Percentiles rank a stretch among this genome's conserved stretches.
These are phyloP conservation scores for Citrus maxima DNA, from an alignment of 345 rosid genomes.

Conservation along the genomic window DNA sequence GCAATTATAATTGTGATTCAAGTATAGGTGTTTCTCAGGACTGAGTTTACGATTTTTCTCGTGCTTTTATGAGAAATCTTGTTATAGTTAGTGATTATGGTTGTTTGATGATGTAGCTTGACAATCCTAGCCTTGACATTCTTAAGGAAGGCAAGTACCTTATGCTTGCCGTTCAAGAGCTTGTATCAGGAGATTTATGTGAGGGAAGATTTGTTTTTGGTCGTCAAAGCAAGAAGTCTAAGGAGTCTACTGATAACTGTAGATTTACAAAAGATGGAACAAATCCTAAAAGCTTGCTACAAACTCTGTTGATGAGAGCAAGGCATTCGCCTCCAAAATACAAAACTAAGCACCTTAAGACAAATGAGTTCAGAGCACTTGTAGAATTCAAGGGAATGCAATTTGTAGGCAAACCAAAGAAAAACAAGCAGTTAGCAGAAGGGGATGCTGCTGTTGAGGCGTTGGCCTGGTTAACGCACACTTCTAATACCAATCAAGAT, in stretches of 20 bases:
- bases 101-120: conserved; percentile 52
- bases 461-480: conserved; percentile 93
- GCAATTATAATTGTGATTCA: not conserved
- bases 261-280: conserved; percentile 77
- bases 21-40: not conserved
- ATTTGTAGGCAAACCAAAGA: conserved; percentile 90
- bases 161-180: conserved; percentile 88
- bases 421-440: conserved; percentile 91
- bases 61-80: not conserved
- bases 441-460: conserved; percentile 96
- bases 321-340: conserved; percentile 97
- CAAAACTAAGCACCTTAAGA: conserved; percentile 90
- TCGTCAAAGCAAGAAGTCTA: conserved; percentile 64
- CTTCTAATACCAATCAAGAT: conserved; percentile 40
- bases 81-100: not conserved
- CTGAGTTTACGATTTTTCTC: conserved; percentile 1
- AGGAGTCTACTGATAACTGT: conserved; percentile 42
- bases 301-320: conserved; percentile 90
- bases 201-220: conserved; percentile 98
- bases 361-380: conserved; percentile 88
- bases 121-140: conserved; percentile 68
- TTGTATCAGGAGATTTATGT: conserved; percentile 86
- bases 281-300: conserved; percentile 91
- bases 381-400: conserved; percentile 98
- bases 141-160: conserved; percentile 89